A percentile compares a stretch with the other conserved stretches of the same genome.
phyloP scores from a whole-genome alignment of 1,284 basidiomycete species.

The Athelia sp. region DNA sequence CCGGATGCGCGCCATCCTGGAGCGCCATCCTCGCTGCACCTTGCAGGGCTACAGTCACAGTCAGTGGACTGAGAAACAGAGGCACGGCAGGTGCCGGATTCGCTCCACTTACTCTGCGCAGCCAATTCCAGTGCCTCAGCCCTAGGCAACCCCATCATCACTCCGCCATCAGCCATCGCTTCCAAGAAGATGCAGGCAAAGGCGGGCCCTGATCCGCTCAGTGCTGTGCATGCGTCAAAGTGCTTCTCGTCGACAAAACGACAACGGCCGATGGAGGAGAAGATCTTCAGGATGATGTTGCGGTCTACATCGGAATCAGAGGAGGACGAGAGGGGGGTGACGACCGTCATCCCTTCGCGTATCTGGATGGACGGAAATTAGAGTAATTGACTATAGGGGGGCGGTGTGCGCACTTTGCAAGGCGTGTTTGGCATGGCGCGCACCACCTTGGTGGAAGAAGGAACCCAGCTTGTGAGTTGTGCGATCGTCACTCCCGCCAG shows the following conservation, averaged over 20 bases:
- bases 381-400: constrained; percentile 2
- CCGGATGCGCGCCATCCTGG: constrained; percentile 85
- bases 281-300: constrained; percentile 85
- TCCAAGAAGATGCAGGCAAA: constrained; percentile 97
- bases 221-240: constrained; percentile 97
- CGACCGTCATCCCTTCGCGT: constrained; percentile 94
- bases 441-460: constrained; percentile 77
- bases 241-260: constrained; percentile 95
- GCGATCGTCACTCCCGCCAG: constrained; percentile 90
- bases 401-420: constrained; percentile 59
- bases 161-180: constrained; percentile 98
- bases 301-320: constrained; percentile 54
- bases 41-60: constrained; percentile 72
- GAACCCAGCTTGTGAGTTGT: constrained; percentile 77
- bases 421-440: constrained; percentile 99
- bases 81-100: not conserved
- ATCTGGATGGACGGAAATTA: constrained; percentile 55
- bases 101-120: constrained; percentile 84
- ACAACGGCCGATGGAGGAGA: constrained; percentile 91
- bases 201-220: constrained; percentile 94
- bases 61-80: not conserved
- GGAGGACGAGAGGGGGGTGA: constrained; percentile 64
- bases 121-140: constrained; percentile 93
- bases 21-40: constrained; percentile 96
- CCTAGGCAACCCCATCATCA: constrained; percentile 99